Percentiles rank a stretch among this genome's conserved stretches.
Conservation (phyloP, 2,329 filamentous ascomycete species). For the Pestalotiopsis sp. region DNA sequence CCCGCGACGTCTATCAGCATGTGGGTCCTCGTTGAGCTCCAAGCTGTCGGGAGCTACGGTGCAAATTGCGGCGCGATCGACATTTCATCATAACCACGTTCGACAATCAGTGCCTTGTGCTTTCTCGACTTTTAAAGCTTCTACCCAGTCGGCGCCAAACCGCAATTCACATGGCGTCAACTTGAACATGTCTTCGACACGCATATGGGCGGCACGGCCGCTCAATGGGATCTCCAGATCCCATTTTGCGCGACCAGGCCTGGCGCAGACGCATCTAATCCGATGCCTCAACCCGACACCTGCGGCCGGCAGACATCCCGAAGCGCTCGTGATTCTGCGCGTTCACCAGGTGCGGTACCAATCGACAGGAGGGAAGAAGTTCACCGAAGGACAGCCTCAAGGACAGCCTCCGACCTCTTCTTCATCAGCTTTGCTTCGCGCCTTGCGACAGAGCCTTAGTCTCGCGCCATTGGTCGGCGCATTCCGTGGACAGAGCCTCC, state of each 20-base stretch:
- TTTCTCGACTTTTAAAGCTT: background rate
- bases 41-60: constrained; percentile 9
- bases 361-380: constrained; percentile 21
- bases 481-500: constrained; percentile 41
- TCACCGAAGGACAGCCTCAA: constrained; percentile 25
- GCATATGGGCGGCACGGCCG: constrained; percentile 4
- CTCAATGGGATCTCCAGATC: constrained; percentile 8
- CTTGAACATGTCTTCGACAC: constrained; percentile 11
- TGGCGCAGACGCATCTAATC: background rate
- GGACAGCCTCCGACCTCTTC: constrained; percentile 28
- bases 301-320: constrained; percentile 1
- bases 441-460: constrained; percentile 35
- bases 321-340: constrained; percentile 15
- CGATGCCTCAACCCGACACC: background rate
- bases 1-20: background rate
- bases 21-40: background rate
- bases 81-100: background rate
- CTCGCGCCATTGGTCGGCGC: constrained; percentile 38
- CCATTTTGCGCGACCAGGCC: background rate
- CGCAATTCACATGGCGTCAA: background rate
- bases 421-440: constrained; percentile 27
- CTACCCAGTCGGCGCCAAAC: background rate
- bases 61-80: constrained; percentile 6
- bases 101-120: background rate
- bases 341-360: constrained; percentile 28